Evolutionary conservation across 2,329 filamentous ascomycete species (phyloP).

Genomic region (Cladosporium sp.): DNA sequence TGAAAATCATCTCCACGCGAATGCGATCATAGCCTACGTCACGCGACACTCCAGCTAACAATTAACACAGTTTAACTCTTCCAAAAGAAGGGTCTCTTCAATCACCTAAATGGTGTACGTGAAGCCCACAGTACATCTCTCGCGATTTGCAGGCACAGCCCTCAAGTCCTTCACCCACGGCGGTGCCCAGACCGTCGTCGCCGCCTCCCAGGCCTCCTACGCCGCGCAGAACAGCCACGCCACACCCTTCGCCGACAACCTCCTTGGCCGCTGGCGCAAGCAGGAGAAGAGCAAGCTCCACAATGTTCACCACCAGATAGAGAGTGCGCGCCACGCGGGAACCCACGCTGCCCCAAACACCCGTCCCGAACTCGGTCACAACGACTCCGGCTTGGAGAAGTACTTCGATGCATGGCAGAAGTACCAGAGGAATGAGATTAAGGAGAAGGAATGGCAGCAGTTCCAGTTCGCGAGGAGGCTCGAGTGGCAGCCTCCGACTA

Average conservation of each 20-base stretch:
- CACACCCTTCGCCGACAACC: slow-evolving; percentile 54
- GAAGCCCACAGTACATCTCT: slow-evolving; percentile 76
- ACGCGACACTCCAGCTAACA: slow-evolving; percentile 20
- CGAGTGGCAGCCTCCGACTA: slow-evolving; percentile 72
- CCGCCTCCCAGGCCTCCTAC: slow-evolving; percentile 85
- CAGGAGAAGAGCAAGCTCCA: slow-evolving; percentile 35
- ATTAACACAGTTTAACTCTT: slow-evolving; percentile 47
- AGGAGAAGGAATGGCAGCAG: slow-evolving; percentile 88
- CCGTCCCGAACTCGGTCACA: slow-evolving; percentile 35
- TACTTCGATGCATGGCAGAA: slow-evolving; percentile 91
- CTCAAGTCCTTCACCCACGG: slow-evolving; percentile 92
- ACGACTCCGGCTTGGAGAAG: slow-evolving; percentile 69
- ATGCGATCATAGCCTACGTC: slow-evolving; percentile 15
- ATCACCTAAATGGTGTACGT: slow-evolving; percentile 82
- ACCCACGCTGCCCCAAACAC: slow-evolving; percentile 40
- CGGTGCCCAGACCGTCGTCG: slow-evolving; percentile 97
- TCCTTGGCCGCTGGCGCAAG: slow-evolving; percentile 52
- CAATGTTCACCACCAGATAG: slow-evolving; percentile 35
- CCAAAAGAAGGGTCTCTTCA: slow-evolving; percentile 61
- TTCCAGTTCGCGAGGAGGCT: slow-evolving; percentile 87
- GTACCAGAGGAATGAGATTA: slow-evolving; percentile 69
- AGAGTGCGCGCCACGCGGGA: slow-evolving; percentile 40
- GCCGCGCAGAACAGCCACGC: slow-evolving; percentile 63
- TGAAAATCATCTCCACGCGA: slow-evolving; percentile 6
- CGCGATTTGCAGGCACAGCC: slow-evolving; percentile 73